A percentile compares a stretch with the other conserved stretches of the same genome.
Evolutionary conservation across 352 stramenopile species (phyloP).

Genomic region (Phytophthora constricta): DNA sequence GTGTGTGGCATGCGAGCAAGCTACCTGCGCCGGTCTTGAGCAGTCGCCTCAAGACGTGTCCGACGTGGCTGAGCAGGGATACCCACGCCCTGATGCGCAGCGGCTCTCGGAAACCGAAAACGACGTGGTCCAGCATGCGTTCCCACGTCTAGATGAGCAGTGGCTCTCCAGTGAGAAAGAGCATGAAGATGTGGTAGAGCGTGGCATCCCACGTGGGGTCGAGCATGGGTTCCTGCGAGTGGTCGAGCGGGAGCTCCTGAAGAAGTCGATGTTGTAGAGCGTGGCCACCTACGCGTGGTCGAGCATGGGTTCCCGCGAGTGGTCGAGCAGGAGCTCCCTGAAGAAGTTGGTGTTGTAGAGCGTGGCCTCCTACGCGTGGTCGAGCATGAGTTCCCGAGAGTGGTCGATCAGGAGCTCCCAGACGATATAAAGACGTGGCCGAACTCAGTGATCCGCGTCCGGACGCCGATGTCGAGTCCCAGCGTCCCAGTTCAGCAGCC

Average conservation of each 20-base stretch:
- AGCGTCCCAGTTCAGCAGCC: conserved; percentile 7
- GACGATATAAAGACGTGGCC: background rate
- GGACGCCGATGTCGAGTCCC: conserved; percentile 14
- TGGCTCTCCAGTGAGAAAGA: background rate
- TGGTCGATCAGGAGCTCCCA: conserved; percentile 10
- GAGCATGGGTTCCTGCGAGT: conserved; percentile 4
- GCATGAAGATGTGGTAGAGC: conserved; percentile 11
- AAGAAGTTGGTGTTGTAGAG: conserved; percentile 8
- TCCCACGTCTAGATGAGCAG: conserved; percentile 3
- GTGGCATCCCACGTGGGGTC: conserved; percentile 6
- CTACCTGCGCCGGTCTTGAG: conserved; percentile 13
- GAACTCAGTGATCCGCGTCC: background rate
- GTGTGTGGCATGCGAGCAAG: conserved; percentile 6
- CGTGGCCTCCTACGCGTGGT: conserved; percentile 4
- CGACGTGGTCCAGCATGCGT: conserved; percentile 15
- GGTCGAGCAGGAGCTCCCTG: background rate
- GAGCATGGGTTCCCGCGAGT: conserved; percentile 10
- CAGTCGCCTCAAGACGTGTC: conserved; percentile 17
- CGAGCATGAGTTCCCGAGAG: conserved; percentile 6
- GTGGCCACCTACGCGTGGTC: too few relatives aligned
- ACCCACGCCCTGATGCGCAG: conserved; percentile 13
- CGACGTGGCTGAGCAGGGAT: conserved; percentile 4
- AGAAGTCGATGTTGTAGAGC: too few relatives aligned
- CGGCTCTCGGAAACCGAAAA: conserved; percentile 7
- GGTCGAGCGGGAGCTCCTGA: too few relatives aligned